These are phyloP conservation scores for Schizosaccharomyces cryophilus DNA, from an alignment of 805 yeast genomes.

Conservation along the genomic window DNA sequence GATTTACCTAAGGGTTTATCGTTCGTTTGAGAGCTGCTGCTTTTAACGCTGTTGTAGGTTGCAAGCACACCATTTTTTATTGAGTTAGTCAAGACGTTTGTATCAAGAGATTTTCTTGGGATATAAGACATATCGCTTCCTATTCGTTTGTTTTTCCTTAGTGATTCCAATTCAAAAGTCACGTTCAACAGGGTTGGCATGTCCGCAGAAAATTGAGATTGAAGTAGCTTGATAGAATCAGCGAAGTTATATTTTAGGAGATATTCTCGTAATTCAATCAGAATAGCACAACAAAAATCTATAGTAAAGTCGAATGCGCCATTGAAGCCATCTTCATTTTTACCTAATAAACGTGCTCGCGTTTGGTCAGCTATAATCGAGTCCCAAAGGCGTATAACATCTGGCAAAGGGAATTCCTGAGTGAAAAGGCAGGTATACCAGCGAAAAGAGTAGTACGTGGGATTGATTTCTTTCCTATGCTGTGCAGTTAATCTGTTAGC, in stretches of 20 bases:
- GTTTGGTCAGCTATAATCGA: not conserved
- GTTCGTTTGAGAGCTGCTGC: not conserved
- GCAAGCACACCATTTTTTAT: not conserved
- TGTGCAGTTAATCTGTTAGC: no score
- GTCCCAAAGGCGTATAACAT: conserved; percentile 1
- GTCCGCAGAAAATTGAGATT: not conserved
- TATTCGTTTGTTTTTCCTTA: not conserved
- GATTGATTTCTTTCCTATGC: not conserved
- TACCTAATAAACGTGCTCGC: not conserved
- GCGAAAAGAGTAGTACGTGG: not conserved
- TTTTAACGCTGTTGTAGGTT: not conserved
- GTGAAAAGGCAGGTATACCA: not conserved
- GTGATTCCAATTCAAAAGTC: not conserved
- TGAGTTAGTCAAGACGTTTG: not conserved
- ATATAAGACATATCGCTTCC: not conserved
- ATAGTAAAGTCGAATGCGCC: not conserved
- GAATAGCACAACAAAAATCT: conserved; percentile 1
- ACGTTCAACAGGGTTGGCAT: not conserved
- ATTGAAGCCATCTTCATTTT: not conserved
- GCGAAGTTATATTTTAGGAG: not conserved
- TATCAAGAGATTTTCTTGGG: not conserved
- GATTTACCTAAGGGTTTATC: not conserved
- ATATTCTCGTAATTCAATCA: not conserved
- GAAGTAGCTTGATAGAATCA: not conserved
- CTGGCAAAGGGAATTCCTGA: conserved; percentile 1